Evolutionary conservation across 2,329 filamentous ascomycete genomes (phyloP).

Genomic region (Pseudogymnoascus sp.): DNA sequence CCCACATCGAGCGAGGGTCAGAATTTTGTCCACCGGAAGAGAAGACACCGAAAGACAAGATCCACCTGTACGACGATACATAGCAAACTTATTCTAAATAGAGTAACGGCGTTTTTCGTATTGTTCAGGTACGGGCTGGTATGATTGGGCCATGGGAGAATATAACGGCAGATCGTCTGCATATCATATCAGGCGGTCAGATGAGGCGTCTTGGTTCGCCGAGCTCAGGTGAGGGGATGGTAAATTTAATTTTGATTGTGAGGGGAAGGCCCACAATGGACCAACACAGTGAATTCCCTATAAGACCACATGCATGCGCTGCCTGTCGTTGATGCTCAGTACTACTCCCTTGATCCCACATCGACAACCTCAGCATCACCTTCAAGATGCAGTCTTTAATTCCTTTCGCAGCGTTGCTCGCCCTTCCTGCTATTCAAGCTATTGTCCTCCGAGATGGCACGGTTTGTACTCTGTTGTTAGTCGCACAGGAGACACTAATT

Average conservation of each 20-base stretch:
- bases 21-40: slow-evolving; percentile 19
- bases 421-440: neutral
- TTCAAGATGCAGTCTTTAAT: slow-evolving; percentile 27
- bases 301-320: neutral
- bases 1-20: slow-evolving; percentile 30
- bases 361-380: neutral
- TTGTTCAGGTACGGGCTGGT: too few species aligned
- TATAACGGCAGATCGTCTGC: too few species aligned
- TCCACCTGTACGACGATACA: too few species aligned
- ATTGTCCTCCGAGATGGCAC: neutral
- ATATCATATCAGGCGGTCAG: too few species aligned
- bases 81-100: too few species aligned
- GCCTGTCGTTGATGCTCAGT: neutral
- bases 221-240: neutral
- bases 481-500: neutral
- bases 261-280: neutral
- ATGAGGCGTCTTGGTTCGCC: too few species aligned
- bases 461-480: neutral
- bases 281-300: neutral
- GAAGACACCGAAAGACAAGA: neutral
- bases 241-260: neutral
- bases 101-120: too few species aligned
- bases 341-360: neutral
- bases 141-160: too few species aligned
- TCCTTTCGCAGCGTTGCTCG: slow-evolving; percentile 25